A percentile compares a stretch with the other conserved stretches of the same genome.
These are phyloP conservation scores for Trichoderma orchidacearum DNA, from an alignment of 495 filamentous ascomycete species.

Conservation along the genomic window DNA sequence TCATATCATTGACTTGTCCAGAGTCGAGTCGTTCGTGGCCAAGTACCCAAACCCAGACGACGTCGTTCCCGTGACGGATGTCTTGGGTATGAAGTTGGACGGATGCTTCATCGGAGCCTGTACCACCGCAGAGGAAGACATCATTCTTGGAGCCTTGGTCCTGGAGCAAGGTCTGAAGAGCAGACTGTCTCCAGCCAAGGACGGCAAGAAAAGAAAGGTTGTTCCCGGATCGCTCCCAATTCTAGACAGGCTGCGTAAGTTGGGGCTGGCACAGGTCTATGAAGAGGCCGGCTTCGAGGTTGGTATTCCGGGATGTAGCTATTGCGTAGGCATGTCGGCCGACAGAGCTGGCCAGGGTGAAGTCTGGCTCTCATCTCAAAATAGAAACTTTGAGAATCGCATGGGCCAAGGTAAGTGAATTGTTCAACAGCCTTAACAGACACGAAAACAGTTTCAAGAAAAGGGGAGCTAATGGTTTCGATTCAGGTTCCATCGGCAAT, in stretches of 20 bases:
- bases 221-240: slow-evolving; percentile 27
- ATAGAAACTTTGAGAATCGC: slow-evolving; percentile 33
- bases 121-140: slow-evolving; percentile 33
- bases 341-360: slow-evolving; percentile 27
- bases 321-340: slow-evolving; percentile 31
- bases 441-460: no score
- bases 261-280: slow-evolving; percentile 24
- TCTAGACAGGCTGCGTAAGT: slow-evolving; percentile 14
- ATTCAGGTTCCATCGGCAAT: slow-evolving; percentile 25
- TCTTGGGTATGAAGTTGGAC: slow-evolving; percentile 18
- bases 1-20: slow-evolving; percentile 21
- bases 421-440: neutral
- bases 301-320: slow-evolving; percentile 29
- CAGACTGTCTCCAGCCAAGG: slow-evolving; percentile 11
- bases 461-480: neutral
- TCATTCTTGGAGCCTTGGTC: slow-evolving; percentile 26
- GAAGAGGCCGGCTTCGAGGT: slow-evolving; percentile 26
- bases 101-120: slow-evolving; percentile 38
- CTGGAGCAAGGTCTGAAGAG: slow-evolving; percentile 21
- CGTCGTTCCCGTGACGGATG: slow-evolving; percentile 24
- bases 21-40: slow-evolving; percentile 24
- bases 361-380: slow-evolving; percentile 32
- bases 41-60: slow-evolving; percentile 30
- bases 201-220: slow-evolving; percentile 18
- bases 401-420: slow-evolving; percentile 27